Evolutionary conservation across 176 grass and related monocot genomes (phyloP), one percentile per base, ranked within the genome.

Genomic region (Neostapfia colusana): DNA sequence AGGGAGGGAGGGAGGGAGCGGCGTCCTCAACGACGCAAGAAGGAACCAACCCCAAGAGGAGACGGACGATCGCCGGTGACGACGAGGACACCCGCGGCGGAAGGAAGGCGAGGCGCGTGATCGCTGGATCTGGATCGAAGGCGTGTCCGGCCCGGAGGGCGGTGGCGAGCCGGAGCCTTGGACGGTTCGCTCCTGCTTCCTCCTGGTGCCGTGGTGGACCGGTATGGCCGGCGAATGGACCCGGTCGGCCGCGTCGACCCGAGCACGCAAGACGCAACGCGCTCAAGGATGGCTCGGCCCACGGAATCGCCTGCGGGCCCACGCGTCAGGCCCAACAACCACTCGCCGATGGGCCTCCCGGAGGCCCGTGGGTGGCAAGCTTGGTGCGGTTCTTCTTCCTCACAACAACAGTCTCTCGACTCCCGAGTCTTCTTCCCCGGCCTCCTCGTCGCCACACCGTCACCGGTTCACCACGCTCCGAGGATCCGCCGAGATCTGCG

Each of bases 101-200:
- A 14, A 10, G 57, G n/a, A 5, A 21, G 12, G 13, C 5, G 58
- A 27, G 3, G 20, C 61, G 48, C 6, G 48, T 20, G 24, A 48
- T 25, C 51, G 45, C 45, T 78, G 75, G 75, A 78, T 78, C 75
- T 78, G 75, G 75, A 78, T 78, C 59, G 59, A 44, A 44, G 75
- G 6, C 74, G 74, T 77, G 27, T 15, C 40, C 72, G 72, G 31
- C 35, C 7, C 6, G 25, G 43, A 1, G 16, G 12, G 60, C 12
- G 44, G 75, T 51, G 28, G 44, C 43, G 74, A 63, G 74, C 57
- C 13, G n/a, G 58, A 48, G 58, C 40, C 48, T 51, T 4, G 14
- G 45, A 48, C 45, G 16, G 45, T 48, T 48, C 13, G 45, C 45
- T 46, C 39, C 41, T 31, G 31, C 31, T 3, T 31, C 31, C 31